phyloP scores from a whole-genome alignment of 169 alveolate species.

The Eimeria necatrix region DNA sequence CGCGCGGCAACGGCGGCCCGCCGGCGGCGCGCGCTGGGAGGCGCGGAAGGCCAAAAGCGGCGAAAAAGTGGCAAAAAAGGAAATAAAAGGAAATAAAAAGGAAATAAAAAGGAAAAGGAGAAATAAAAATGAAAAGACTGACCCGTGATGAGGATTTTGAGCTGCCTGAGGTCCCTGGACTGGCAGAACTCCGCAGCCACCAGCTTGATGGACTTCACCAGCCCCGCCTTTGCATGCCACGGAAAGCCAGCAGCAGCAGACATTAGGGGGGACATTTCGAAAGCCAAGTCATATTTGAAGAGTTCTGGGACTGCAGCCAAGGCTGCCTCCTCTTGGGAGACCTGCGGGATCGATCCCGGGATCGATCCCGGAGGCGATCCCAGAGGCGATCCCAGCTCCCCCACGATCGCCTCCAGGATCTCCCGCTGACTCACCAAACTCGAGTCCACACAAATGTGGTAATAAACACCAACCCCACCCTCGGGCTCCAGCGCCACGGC shows the following conservation, averaged over 20 bases:
- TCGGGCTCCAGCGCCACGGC: conserved; percentile 87
- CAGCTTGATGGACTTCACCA: conserved; percentile 83
- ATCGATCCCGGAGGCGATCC: background rate
- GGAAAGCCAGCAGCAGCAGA: conserved; percentile 15
- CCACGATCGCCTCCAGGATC: conserved; percentile 88
- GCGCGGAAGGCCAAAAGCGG: too few species aligned
- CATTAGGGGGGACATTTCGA: conserved; percentile 43
- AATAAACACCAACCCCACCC: conserved; percentile 81
- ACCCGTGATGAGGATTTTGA: conserved; percentile 84
- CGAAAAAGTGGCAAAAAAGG: too few species aligned
- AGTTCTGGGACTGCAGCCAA: conserved; percentile 76
- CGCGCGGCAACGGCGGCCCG: too few species aligned
- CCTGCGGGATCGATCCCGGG: conserved; percentile 72
- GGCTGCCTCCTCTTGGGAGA: conserved; percentile 72
- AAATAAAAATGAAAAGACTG: background rate
- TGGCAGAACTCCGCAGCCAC: conserved; percentile 91
- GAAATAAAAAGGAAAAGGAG: too few species aligned
- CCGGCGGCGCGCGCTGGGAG: too few species aligned
- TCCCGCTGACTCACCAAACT: conserved; percentile 88
- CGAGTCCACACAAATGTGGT: conserved; percentile 92
- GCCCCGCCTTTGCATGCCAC: conserved; percentile 71
- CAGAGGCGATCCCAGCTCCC: conserved; percentile 91
- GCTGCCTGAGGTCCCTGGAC: conserved; percentile 88
- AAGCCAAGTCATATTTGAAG: conserved; percentile 87
- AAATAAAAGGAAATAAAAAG: too few species aligned